A percentile compares a stretch with the other conserved stretches of the same genome.
These are phyloP conservation scores for Cercis canadensis DNA, from an alignment of 306 rosid genomes.

Conservation along the genomic window DNA sequence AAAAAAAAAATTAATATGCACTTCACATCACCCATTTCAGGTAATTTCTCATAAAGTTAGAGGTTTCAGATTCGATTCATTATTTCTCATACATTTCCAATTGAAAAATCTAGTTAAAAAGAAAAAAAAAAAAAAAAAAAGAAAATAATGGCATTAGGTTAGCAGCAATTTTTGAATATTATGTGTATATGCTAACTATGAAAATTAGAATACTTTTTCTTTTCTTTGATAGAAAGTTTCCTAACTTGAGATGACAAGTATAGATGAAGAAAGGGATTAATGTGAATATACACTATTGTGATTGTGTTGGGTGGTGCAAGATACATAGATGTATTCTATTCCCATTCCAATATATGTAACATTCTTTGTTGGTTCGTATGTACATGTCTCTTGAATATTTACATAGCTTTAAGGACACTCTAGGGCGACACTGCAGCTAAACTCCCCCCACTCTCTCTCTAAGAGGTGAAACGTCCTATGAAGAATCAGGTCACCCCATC, in stretches of 20 bases:
- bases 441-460: constrained; percentile 37
- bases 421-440: constrained; percentile 74
- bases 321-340: neutral
- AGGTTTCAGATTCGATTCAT: too few species aligned
- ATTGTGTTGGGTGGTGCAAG: constrained; percentile 30
- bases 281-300: constrained; percentile 37
- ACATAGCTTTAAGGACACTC: constrained; percentile 71
- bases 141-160: too few species aligned
- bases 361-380: constrained; percentile 59
- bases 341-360: neutral
- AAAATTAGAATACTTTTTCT: constrained; percentile 9
- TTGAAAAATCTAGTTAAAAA: too few species aligned
- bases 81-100: too few species aligned
- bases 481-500: constrained; percentile 70
- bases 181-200: neutral
- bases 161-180: neutral
- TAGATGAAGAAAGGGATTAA: constrained; percentile 49
- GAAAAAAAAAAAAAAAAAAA: too few species aligned
- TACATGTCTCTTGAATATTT: constrained; percentile 36
- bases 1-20: too few species aligned
- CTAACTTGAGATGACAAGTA: constrained; percentile 52
- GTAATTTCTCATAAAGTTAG: too few species aligned
- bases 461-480: constrained; percentile 74
- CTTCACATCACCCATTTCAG: too few species aligned
- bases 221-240: constrained; percentile 25